Conservation (phyloP, 2,329 filamentous ascomycete species). For the Penicillium rolfsii region DNA sequence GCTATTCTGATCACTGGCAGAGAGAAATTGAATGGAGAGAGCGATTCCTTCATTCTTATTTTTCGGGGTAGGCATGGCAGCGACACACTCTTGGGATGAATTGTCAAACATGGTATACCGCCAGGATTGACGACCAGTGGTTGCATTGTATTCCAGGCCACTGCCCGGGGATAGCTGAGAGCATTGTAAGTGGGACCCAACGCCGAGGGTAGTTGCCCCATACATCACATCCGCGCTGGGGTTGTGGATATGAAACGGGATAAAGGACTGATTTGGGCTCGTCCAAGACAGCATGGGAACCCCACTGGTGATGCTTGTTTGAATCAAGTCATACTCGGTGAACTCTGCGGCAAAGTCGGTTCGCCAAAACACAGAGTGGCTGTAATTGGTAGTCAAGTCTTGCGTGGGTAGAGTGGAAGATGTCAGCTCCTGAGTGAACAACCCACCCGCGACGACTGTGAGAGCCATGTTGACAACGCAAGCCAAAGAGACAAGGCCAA, state of each 20-base stretch:
- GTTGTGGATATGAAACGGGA: constrained; percentile 31
- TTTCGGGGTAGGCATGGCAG: constrained; percentile 32
- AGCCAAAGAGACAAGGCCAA: constrained; percentile 36
- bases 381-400: constrained; percentile 35
- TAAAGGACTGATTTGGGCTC: constrained; percentile 36
- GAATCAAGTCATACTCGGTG: constrained; percentile 41
- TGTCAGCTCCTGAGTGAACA: constrained; percentile 39
- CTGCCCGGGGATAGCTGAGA: constrained; percentile 22
- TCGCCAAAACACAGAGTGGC: constrained; percentile 33
- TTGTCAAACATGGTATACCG: constrained; percentile 32
- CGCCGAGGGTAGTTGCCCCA: constrained; percentile 33
- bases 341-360: constrained; percentile 40
- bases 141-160: constrained; percentile 21
- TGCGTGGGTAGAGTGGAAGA: constrained; percentile 31
- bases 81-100: constrained; percentile 30
- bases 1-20: constrained; percentile 27
- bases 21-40: constrained; percentile 41
- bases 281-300: constrained; percentile 39
- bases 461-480: constrained; percentile 37
- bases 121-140: constrained; percentile 28
- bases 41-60: constrained; percentile 31
- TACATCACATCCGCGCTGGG: constrained; percentile 31
- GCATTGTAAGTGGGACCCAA: constrained; percentile 35
- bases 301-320: constrained; percentile 40
- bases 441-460: constrained; percentile 37